phyloP scores from a whole-genome alignment of 495 filamentous ascomycete genomes.

The Diplogelasinospora grovesii region DNA sequence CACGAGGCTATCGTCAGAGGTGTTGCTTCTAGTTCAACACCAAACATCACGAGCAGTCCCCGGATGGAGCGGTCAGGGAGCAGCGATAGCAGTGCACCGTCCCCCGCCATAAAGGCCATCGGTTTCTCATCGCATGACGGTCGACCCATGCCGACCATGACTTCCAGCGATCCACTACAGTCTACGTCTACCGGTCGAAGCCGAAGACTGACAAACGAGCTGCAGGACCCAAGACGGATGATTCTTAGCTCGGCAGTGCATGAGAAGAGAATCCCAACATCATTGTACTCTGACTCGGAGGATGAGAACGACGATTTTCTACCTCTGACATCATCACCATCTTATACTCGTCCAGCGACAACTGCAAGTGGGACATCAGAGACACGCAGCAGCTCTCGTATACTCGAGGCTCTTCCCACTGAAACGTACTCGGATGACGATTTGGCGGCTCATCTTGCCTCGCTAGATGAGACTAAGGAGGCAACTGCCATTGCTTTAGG shows the following conservation, averaged over 20 bases:
- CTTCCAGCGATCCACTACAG: not conserved
- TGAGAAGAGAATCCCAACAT: constrained; percentile 8
- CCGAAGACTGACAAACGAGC: constrained; percentile 9
- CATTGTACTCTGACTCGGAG: constrained; percentile 18
- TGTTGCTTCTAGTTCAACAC: not conserved
- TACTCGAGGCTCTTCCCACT: constrained; percentile 13
- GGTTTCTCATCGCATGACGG: constrained; percentile 8
- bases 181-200: constrained; percentile 1
- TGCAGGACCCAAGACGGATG: not conserved
- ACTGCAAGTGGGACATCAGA: constrained; percentile 14
- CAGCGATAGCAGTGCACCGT: constrained; percentile 4
- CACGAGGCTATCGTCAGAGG: constrained; percentile 22
- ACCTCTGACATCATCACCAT: constrained; percentile 1
- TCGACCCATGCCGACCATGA: not conserved
- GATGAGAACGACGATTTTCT: constrained; percentile 28
- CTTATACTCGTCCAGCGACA: not conserved
- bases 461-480: constrained; percentile 23
- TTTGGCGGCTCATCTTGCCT: constrained; percentile 30
- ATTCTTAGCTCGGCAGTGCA: not conserved
- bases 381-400: too few species aligned
- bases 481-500: constrained; percentile 29
- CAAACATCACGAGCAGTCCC: not conserved
- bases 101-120: constrained; percentile 11
- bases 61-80: constrained; percentile 8
- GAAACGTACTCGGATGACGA: constrained; percentile 28